Conservation (phyloP, 108 stramenopile species). For the Fistulifera solaris region DNA sequence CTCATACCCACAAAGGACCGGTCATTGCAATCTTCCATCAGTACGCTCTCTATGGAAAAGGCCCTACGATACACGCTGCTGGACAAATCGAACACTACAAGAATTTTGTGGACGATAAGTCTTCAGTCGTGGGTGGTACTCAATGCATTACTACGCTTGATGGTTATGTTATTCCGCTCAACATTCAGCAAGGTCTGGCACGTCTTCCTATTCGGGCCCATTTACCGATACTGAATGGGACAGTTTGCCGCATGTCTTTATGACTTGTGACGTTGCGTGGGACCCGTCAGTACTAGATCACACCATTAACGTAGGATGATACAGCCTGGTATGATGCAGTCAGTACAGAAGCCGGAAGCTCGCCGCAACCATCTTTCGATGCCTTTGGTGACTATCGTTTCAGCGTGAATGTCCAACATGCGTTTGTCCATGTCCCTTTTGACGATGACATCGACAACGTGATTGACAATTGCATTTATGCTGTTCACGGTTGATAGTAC, state of each 20-base stretch:
- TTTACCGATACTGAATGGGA: neutral
- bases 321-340: neutral
- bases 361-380: no score
- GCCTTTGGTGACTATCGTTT: no score
- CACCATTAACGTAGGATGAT: conserved; percentile 4
- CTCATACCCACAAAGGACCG: conserved; percentile 5
- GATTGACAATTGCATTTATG: no score
- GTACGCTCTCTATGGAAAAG: conserved; percentile 14
- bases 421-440: no score
- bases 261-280: neutral
- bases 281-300: conserved; percentile 5
- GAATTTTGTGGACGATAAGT: conserved; percentile 11
- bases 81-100: conserved; percentile 16
- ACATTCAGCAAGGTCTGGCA: conserved; percentile 8
- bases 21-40: conserved; percentile 20
- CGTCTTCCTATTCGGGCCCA: conserved; percentile 12
- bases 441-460: no score
- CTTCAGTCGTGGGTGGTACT: conserved; percentile 2
- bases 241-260: neutral
- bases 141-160: conserved; percentile 22
- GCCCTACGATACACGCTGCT: conserved; percentile 20
- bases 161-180: conserved; percentile 16
- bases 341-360: no score
- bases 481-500: no score
- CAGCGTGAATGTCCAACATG: no score